A percentile compares a stretch with the other conserved stretches of the same genome.
These are phyloP conservation scores for Claviceps monticola DNA, from an alignment of 2,329 filamentous ascomycete genomes.

Conservation along the genomic window DNA sequence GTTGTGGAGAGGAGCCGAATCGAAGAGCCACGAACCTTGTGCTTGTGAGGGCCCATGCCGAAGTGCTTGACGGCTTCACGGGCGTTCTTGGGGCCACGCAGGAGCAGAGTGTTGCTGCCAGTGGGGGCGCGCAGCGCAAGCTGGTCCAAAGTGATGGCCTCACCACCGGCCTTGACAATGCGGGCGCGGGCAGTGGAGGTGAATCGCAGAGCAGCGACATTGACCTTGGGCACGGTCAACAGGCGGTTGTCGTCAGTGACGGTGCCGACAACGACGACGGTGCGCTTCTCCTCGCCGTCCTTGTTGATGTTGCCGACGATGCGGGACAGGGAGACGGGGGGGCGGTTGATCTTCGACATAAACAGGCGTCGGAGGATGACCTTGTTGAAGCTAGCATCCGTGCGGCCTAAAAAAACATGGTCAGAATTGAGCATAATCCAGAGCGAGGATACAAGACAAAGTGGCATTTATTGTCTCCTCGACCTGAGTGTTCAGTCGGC, in stretches of 20 bases:
- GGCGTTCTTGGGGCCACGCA: conserved; percentile 96
- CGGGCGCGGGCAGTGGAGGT: conserved; percentile 90
- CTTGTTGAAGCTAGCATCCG: conserved; percentile 97
- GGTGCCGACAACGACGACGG: conserved; percentile 84
- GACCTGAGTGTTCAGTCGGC: no score
- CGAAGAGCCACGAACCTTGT: conserved; percentile 56
- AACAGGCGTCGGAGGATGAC: conserved; percentile 93
- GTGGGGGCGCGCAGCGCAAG: conserved; percentile 90
- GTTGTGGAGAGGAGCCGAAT: no score
- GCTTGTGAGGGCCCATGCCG: conserved; percentile 90
- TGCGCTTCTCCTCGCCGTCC: conserved; percentile 59
- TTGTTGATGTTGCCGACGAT: conserved; percentile 60
- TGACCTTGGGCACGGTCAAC: conserved; percentile 79
- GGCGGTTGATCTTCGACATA: conserved; percentile 97
- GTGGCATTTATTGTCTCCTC: no score
- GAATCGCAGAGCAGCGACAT: conserved; percentile 88
- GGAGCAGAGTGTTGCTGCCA: conserved; percentile 89
- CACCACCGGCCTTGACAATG: conserved; percentile 85
- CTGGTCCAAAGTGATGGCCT: conserved; percentile 93
- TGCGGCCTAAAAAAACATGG: conserved; percentile 55
- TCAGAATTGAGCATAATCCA: conserved; percentile 3
- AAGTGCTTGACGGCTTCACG: conserved; percentile 99
- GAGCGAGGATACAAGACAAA: no score
- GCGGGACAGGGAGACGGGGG: conserved; percentile 86
- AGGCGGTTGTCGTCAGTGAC: conserved; percentile 97